Percentiles rank a stretch among this genome's conserved stretches.
Evolutionary conservation across 805 yeast genomes (phyloP).

Genomic region (Zygosaccharomyces siamensis): DNA sequence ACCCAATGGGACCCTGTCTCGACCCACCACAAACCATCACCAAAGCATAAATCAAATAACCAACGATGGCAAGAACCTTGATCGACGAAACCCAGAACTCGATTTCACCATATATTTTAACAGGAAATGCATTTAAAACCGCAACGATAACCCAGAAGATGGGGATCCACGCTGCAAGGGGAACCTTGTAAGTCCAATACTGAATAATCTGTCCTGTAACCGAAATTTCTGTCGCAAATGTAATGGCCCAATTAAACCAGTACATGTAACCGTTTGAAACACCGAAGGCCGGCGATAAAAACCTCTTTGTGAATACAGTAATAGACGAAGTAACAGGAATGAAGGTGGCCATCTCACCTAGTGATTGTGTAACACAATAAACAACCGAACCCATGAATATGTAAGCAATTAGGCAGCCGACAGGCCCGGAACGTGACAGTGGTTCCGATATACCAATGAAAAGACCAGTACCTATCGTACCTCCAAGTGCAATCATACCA

Average conservation of each 20-base stretch:
- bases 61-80: slow-evolving; percentile 51
- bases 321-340: slow-evolving; percentile 62
- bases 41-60: slow-evolving; percentile 50
- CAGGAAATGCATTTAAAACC: slow-evolving; percentile 47
- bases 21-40: slow-evolving; percentile 57
- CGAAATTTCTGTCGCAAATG: slow-evolving; percentile 57
- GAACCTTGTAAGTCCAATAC: slow-evolving; percentile 51
- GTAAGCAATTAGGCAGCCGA: slow-evolving; percentile 54
- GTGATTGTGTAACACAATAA: slow-evolving; percentile 56
- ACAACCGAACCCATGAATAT: slow-evolving; percentile 59
- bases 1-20: slow-evolving; percentile 52
- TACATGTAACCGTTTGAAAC: slow-evolving; percentile 66
- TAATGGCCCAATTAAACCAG: slow-evolving; percentile 71
- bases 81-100: slow-evolving; percentile 54
- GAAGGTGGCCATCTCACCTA: slow-evolving; percentile 73
- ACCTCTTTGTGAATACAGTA: slow-evolving; percentile 58
- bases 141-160: slow-evolving; percentile 48
- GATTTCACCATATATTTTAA: slow-evolving; percentile 50
- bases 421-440: slow-evolving; percentile 58
- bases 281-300: slow-evolving; percentile 60
- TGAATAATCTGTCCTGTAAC: slow-evolving; percentile 52
- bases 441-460: slow-evolving; percentile 60
- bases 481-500: slow-evolving; percentile 69
- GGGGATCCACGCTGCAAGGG: slow-evolving; percentile 58
- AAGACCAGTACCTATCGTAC: slow-evolving; percentile 69